Evolutionary conservation across 768 basidiomycete genomes (phyloP).

Genomic region (Hydnomerulius pinastri): DNA sequence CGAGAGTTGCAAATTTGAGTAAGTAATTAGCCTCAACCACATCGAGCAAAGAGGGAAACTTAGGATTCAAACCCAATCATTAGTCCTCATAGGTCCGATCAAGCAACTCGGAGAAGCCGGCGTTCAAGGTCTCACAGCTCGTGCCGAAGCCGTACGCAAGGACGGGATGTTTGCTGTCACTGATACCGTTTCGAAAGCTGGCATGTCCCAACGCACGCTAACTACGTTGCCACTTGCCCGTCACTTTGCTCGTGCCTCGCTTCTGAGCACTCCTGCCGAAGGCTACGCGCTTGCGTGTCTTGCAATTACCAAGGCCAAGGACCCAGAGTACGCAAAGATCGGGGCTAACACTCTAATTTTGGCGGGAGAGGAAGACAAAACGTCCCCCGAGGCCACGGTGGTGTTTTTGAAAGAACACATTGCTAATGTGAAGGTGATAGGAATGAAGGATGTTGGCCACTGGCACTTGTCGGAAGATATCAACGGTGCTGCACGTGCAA

Average conservation of each 20-base stretch:
- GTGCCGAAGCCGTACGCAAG: conserved; percentile 3
- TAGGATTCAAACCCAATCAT: neutral
- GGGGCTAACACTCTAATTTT: conserved; percentile 5
- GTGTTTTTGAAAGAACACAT: no score
- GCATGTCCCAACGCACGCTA: conserved; percentile 5
- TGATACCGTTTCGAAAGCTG: conserved; percentile 1
- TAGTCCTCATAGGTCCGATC: neutral
- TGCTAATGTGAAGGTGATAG: no score
- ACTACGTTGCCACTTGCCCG: neutral
- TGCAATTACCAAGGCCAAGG: neutral
- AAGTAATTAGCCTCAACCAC: no score
- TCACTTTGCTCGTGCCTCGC: neutral
- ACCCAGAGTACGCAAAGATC: neutral
- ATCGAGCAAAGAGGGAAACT: no score
- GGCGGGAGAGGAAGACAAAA: conserved; percentile 2
- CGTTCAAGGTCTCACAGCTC: no score
- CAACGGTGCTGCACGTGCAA: no score
- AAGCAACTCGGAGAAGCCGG: conserved; percentile 2
- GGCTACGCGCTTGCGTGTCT: conserved; percentile 3
- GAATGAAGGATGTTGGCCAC: neutral
- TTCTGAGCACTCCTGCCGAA: conserved; percentile 1
- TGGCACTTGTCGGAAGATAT: conserved; percentile 10
- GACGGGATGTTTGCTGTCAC: conserved; percentile 10
- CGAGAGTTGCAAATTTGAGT: conserved; percentile 2
- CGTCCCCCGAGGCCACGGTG: no score